Percentiles rank a stretch among this genome's conserved stretches.
These are phyloP conservation scores for Alternaria brassicicola DNA, from an alignment of 2,329 filamentous ascomycete species.

Conservation along the genomic window DNA sequence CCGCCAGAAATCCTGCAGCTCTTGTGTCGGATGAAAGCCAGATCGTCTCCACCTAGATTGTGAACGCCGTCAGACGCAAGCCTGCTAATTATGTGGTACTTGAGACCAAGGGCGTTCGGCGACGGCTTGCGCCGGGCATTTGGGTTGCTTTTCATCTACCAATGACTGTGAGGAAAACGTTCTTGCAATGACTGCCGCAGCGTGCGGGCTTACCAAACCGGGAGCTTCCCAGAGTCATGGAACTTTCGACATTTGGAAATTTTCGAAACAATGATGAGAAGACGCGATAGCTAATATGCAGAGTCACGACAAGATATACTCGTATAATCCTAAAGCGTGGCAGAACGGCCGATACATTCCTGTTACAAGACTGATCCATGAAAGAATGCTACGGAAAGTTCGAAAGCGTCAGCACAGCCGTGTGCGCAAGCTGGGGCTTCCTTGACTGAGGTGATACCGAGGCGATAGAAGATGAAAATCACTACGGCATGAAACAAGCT, in stretches of 20 bases:
- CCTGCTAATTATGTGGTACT: slow-evolving; percentile 1
- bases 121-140: neutral
- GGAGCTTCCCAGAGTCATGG: neutral
- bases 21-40: slow-evolving; percentile 1
- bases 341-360: too few species aligned
- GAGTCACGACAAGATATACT: too few species aligned
- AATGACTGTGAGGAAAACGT: neutral
- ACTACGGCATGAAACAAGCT: neutral
- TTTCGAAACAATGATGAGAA: too few species aligned
- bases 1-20: neutral
- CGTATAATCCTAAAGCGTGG: too few species aligned
- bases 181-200: neutral
- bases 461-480: neutral
- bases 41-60: neutral
- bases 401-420: neutral
- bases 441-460: neutral
- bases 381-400: too few species aligned
- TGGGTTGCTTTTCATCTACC: slow-evolving; percentile 3
- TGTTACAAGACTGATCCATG: too few species aligned
- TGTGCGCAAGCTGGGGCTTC: neutral
- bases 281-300: too few species aligned
- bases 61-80: slow-evolving; percentile 5
- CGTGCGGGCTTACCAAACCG: neutral
- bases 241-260: too few species aligned
- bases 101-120: neutral